Evolutionary conservation across 768 basidiomycete genomes (phyloP).

Genomic region (Suillus bovinus): DNA sequence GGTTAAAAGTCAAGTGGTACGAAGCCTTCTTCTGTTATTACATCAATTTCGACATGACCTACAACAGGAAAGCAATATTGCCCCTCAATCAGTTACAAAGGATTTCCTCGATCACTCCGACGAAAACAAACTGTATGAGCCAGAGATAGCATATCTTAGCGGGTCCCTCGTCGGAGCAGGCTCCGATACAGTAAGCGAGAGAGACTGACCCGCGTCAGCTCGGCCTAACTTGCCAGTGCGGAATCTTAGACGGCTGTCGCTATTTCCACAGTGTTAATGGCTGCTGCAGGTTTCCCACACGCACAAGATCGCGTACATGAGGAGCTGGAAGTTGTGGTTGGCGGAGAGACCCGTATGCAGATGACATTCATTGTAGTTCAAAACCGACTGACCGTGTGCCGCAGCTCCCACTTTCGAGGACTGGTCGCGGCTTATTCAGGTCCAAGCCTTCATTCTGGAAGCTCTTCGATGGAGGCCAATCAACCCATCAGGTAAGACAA

Average conservation of each 20-base stretch:
- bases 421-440: conserved; percentile 30
- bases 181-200: conserved; percentile 46
- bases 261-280: conserved; percentile 35
- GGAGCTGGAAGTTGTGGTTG: conserved; percentile 38
- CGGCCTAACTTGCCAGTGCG: neutral
- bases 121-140: conserved; percentile 48
- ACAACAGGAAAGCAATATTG: conserved; percentile 14
- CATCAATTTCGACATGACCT: conserved; percentile 24
- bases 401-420: conserved; percentile 42
- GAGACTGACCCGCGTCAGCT: too few species aligned
- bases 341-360: conserved; percentile 34
- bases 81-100: conserved; percentile 44
- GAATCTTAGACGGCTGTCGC: conserved; percentile 25
- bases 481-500: conserved; percentile 28
- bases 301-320: conserved; percentile 37
- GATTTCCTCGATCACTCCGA: conserved; percentile 48
- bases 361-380: neutral
- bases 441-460: conserved; percentile 42
- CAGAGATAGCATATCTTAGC: conserved; percentile 57
- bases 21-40: conserved; percentile 12
- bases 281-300: conserved; percentile 37
- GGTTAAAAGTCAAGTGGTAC: conserved; percentile 47
- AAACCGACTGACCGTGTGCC: neutral
- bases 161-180: conserved; percentile 67
- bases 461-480: conserved; percentile 40